These are phyloP conservation scores for Canavalia gladiata DNA, from an alignment of 306 rosid genomes.

Conservation along the genomic window DNA sequence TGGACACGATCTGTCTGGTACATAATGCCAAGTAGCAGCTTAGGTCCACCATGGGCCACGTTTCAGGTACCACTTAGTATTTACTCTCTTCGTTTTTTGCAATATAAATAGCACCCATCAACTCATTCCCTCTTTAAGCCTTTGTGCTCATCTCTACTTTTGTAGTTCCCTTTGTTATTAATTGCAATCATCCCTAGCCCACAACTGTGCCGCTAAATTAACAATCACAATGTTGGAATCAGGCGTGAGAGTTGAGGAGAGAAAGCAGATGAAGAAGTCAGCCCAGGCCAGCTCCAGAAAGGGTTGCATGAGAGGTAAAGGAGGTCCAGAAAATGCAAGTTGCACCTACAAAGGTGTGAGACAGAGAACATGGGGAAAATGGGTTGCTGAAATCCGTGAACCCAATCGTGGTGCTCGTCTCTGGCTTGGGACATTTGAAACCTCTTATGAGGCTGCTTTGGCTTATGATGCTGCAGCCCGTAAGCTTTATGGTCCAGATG, in stretches of 20 bases:
- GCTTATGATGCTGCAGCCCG: slow-evolving; percentile 88
- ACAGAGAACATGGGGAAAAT: slow-evolving; percentile 97
- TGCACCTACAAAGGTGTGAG: slow-evolving; percentile 94
- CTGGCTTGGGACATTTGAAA: slow-evolving; percentile 92
- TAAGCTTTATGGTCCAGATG: slow-evolving; percentile 79
- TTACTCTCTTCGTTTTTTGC: slow-evolving; percentile 14
- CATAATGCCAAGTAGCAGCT: slow-evolving; percentile 75
- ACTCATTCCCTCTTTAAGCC: slow-evolving; percentile 8
- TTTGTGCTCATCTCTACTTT: not conserved
- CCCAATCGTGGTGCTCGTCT: slow-evolving; percentile 94
- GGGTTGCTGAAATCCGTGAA: slow-evolving; percentile 98
- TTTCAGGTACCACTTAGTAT: slow-evolving; percentile 51
- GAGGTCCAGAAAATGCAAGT: slow-evolving; percentile 85
- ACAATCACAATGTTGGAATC: slow-evolving; percentile 53
- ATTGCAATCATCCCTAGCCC: not conserved
- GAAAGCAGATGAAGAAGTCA: slow-evolving; percentile 53
- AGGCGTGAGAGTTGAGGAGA: slow-evolving; percentile 44
- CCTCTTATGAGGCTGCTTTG: slow-evolving; percentile 80
- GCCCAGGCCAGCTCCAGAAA: slow-evolving; percentile 83
- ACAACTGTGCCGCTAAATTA: not conserved
- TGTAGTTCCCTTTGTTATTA: not conserved
- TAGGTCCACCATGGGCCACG: slow-evolving; percentile 67
- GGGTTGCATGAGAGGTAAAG: slow-evolving; percentile 96
- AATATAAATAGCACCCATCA: slow-evolving; percentile 50
- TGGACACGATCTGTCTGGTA: slow-evolving; percentile 73